These are phyloP conservation scores for Lycium barbarum DNA, from an alignment of 257 asterid genomes.

Conservation along the genomic window DNA sequence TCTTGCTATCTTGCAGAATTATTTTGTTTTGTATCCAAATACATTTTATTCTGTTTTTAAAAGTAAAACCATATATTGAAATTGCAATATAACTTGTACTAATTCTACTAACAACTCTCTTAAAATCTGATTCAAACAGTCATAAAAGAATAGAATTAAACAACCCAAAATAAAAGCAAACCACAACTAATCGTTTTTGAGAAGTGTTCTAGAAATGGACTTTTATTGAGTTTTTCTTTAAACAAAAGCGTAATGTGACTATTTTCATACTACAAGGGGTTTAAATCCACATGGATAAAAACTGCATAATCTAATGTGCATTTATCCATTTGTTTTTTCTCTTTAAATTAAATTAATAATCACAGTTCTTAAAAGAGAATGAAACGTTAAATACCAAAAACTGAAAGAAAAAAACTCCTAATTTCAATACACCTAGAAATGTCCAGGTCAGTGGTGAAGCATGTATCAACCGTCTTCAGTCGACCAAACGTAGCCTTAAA, in stretches of 20 bases:
- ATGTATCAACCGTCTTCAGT: too few species aligned
- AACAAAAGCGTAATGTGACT: not conserved
- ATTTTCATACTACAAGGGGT: not conserved
- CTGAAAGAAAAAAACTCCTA: not conserved
- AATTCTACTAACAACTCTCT: not conserved
- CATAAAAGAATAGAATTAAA: not conserved
- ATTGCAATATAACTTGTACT: not conserved
- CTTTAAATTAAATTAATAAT: too few species aligned
- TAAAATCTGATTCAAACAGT: not conserved
- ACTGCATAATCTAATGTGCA: not conserved
- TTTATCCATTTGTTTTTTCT: not conserved
- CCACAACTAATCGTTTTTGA: not conserved
- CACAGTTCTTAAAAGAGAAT: too few species aligned
- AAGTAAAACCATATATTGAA: not conserved
- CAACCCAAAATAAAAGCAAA: not conserved
- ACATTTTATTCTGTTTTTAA: not conserved
- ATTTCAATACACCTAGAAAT: not conserved
- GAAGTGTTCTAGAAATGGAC: not conserved
- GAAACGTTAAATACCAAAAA: too few species aligned
- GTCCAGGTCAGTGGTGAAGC: conserved; percentile 50
- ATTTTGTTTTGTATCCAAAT: not conserved
- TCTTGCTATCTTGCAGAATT: not conserved
- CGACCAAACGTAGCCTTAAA: conserved; percentile 9
- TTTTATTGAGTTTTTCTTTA: not conserved
- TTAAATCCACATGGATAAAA: not conserved